These are phyloP conservation scores for Fraxinus sp. DNA, from an alignment of 305 asterid species.

Conservation along the genomic window DNA sequence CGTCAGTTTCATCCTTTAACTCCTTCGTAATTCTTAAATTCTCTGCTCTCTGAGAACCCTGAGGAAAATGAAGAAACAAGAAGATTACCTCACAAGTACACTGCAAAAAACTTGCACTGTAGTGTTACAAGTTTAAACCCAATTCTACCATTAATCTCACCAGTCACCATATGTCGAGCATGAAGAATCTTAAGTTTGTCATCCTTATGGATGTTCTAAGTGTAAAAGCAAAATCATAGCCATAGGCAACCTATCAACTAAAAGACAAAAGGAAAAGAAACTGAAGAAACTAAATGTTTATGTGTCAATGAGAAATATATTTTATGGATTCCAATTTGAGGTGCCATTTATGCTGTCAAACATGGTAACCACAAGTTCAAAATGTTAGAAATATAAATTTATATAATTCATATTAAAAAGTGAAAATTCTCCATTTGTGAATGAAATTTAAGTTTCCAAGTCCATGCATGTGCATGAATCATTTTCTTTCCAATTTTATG, in stretches of 20 bases:
- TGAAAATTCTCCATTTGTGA: neutral
- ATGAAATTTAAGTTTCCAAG: neutral
- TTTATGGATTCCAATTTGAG: neutral
- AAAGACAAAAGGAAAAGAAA: neutral
- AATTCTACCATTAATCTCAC: neutral
- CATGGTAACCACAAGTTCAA: neutral
- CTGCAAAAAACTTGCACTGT: neutral
- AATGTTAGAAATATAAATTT: neutral
- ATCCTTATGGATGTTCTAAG: neutral
- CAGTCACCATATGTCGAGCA: neutral
- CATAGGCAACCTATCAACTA: neutral
- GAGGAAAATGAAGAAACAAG: conserved; percentile 19
- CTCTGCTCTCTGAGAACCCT: conserved; percentile 54
- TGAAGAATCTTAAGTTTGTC: neutral
- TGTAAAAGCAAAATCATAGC: neutral
- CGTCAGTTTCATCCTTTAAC: conserved; percentile 58
- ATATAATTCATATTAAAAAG: neutral
- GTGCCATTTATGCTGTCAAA: neutral
- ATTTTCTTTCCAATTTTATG: neutral
- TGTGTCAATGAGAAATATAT: neutral
- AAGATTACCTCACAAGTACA: conserved; percentile 1
- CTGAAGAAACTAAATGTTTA: neutral
- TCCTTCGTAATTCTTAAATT: conserved; percentile 36
- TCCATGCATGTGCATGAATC: neutral
- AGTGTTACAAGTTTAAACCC: neutral